Percentiles rank a stretch among this genome's conserved stretches.
phyloP scores from a whole-genome alignment of 2,329 filamentous ascomycete species.

The Periconia digitata region DNA sequence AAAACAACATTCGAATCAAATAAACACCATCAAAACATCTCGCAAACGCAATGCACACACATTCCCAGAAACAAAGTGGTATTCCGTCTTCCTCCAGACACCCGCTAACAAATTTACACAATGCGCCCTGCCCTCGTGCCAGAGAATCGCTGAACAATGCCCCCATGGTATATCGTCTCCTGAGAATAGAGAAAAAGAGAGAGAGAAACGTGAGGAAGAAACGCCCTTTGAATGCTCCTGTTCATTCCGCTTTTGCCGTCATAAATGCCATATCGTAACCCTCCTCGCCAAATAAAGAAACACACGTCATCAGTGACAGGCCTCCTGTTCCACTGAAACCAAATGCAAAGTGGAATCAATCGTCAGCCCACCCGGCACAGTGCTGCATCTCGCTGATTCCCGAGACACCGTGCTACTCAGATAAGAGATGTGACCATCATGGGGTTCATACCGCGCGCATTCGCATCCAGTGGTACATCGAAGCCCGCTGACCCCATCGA shows the following conservation, averaged over 20 bases:
- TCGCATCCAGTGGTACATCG: conserved; percentile 29
- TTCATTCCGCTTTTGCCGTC: not conserved
- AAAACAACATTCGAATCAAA: not conserved
- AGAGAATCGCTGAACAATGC: not conserved
- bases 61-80: not conserved
- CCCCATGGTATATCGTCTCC: not conserved
- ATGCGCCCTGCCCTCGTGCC: not conserved
- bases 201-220: not conserved
- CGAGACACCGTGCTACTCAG: conserved; percentile 5
- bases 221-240: conserved; percentile 10
- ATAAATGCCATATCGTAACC: conserved; percentile 1
- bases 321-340: not conserved
- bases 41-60: not conserved
- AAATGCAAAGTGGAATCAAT: not conserved
- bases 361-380: not conserved
- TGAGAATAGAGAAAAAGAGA: not conserved
- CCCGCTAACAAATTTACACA: not conserved
- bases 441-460: conserved; percentile 27
- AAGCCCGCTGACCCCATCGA: conserved; percentile 24
- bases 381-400: not conserved
- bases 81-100: not conserved
- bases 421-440: conserved; percentile 39
- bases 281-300: not conserved
- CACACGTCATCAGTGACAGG: not conserved
- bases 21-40: not conserved